Conservation (phyloP, 1,284 basidiomycete genomes). For the Austroboletus rostrupii region DNA sequence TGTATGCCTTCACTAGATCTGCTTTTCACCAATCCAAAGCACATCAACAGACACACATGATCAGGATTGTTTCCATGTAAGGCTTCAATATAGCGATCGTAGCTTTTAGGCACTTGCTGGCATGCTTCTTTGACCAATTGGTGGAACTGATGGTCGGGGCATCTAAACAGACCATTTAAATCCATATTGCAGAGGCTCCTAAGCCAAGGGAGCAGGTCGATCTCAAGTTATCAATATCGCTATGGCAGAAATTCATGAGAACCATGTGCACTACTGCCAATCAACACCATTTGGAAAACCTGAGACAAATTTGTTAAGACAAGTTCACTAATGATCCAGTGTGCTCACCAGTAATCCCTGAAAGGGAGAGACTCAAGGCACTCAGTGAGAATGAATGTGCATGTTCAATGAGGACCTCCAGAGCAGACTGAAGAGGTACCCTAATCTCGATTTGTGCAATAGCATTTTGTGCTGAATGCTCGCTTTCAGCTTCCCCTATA, state of each 20-base stretch:
- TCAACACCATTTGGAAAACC: neutral
- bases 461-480: neutral
- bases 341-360: neutral
- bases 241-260: neutral
- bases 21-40: too few species aligned
- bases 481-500: neutral
- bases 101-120: neutral
- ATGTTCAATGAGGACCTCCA: neutral
- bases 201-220: neutral
- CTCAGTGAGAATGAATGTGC: neutral
- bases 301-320: neutral
- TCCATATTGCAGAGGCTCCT: neutral
- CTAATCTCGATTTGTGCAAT: neutral
- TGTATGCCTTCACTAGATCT: too few species aligned
- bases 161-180: neutral
- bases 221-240: neutral
- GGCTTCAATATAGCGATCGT: neutral
- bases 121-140: neutral
- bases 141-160: neutral
- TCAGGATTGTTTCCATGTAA: too few species aligned
- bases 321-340: neutral
- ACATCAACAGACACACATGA: neutral
- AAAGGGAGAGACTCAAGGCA: neutral
- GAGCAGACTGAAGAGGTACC: neutral
- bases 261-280: neutral